Evolutionary conservation across 108 stramenopile genomes (phyloP).

Genomic region (Parmales sp.): DNA sequence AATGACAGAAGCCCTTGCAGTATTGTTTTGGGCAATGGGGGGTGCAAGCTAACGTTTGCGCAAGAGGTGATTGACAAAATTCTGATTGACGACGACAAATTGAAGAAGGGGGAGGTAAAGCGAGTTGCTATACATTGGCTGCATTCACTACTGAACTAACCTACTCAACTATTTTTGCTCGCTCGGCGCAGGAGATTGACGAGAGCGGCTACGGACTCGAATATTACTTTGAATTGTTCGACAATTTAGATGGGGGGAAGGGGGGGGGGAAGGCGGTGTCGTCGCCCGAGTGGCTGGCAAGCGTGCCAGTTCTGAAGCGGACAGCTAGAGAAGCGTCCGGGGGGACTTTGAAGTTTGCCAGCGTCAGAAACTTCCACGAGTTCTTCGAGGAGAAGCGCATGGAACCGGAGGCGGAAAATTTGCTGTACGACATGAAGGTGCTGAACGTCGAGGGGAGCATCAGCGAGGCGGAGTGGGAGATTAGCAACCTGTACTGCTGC

Average conservation of each 20-base stretch:
- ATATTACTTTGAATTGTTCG: conserved; percentile 14
- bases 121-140: too few species aligned
- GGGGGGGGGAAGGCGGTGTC: not conserved
- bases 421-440: conserved; percentile 77
- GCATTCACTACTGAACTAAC: too few species aligned
- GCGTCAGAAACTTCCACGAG: conserved; percentile 67
- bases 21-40: conserved; percentile 52
- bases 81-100: conserved; percentile 16
- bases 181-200: conserved; percentile 22
- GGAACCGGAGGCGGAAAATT: conserved; percentile 45
- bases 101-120: too few species aligned
- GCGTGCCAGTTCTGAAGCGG: too few species aligned
- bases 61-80: conserved; percentile 42
- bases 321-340: not conserved
- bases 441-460: conserved; percentile 61
- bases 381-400: conserved; percentile 55
- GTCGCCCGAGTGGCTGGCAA: too few species aligned
- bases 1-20: conserved; percentile 22
- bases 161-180: too few species aligned
- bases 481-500: too few species aligned
- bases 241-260: not conserved
- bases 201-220: conserved; percentile 77
- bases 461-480: conserved; percentile 70
- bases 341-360: too few species aligned
- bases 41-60: conserved; percentile 60